phyloP scores from a whole-genome alignment of 352 stramenopile genomes.

The Pythium coloratum region DNA sequence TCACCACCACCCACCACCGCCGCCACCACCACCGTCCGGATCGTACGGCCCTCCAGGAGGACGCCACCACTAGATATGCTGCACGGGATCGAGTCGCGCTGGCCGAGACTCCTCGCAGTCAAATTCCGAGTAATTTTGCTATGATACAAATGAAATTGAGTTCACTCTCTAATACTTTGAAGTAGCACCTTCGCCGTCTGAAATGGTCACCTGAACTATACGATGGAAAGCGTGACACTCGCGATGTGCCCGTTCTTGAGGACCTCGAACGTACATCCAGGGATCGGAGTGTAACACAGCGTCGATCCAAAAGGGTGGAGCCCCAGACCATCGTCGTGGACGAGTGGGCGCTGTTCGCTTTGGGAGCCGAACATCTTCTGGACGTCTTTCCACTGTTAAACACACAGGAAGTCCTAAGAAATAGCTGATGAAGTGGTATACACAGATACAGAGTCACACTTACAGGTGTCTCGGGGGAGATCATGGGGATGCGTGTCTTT shows the following conservation, averaged over 20 bases:
- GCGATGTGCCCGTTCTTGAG: slow-evolving; percentile 80
- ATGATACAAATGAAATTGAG: slow-evolving; percentile 18
- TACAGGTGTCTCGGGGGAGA: slow-evolving; percentile 74
- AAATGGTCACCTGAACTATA: slow-evolving; percentile 1
- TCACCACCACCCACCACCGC: slow-evolving; percentile 19
- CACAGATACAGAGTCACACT: not conserved
- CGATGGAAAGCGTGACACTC: slow-evolving; percentile 60
- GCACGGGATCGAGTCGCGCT: not conserved
- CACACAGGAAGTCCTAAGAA: not conserved
- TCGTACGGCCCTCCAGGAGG: slow-evolving; percentile 20
- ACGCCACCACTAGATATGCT: slow-evolving; percentile 13
- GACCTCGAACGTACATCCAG: slow-evolving; percentile 82
- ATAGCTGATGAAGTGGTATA: not conserved
- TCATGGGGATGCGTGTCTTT: slow-evolving; percentile 44
- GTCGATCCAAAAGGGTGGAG: slow-evolving; percentile 80
- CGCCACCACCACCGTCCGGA: slow-evolving; percentile 22
- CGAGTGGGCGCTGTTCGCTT: slow-evolving; percentile 60
- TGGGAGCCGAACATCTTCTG: slow-evolving; percentile 48
- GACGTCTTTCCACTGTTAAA: slow-evolving; percentile 51
- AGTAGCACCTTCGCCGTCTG: too few species aligned
- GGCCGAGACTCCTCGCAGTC: not conserved
- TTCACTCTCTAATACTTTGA: slow-evolving; percentile 5
- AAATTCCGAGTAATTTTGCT: not conserved
- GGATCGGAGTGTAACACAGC: slow-evolving; percentile 69
- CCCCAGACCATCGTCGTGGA: slow-evolving; percentile 75